Conservation (phyloP, 2,329 filamentous ascomycete genomes). For the Diplodia corticola region DNA sequence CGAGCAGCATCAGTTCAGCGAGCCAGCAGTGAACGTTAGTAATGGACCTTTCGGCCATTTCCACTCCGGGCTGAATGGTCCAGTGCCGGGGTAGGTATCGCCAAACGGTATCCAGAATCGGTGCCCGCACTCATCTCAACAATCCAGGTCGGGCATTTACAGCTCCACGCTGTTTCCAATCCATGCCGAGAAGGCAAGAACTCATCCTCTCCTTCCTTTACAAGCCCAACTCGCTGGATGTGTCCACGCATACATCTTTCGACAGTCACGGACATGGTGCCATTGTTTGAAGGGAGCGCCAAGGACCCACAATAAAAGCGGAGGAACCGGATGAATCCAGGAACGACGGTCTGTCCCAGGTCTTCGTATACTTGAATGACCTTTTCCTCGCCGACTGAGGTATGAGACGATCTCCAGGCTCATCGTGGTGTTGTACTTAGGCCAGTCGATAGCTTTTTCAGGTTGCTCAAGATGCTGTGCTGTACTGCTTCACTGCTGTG, state of each 20-base stretch:
- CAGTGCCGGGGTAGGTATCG: neutral
- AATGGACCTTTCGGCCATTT: slow-evolving; percentile 20
- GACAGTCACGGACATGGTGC: neutral
- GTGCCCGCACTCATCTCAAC: slow-evolving; percentile 8
- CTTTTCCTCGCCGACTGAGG: slow-evolving; percentile 18
- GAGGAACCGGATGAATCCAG: neutral
- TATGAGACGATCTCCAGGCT: neutral
- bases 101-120: neutral
- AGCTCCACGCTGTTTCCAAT: neutral
- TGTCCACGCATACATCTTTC: neutral
- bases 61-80: neutral
- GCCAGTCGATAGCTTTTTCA: neutral
- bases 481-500: slow-evolving; percentile 47
- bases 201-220: neutral
- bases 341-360: neutral
- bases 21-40: slow-evolving; percentile 61
- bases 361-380: neutral
- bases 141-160: neutral
- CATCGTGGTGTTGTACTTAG: neutral
- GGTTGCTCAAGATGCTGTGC: neutral
- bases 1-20: slow-evolving; percentile 51
- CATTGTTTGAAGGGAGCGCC: neutral
- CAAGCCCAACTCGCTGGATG: neutral
- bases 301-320: neutral
- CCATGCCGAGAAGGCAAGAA: neutral